These are phyloP conservation scores for Epichloe hybrida DNA, from an alignment of 2,329 filamentous ascomycete species.

Conservation along the genomic window DNA sequence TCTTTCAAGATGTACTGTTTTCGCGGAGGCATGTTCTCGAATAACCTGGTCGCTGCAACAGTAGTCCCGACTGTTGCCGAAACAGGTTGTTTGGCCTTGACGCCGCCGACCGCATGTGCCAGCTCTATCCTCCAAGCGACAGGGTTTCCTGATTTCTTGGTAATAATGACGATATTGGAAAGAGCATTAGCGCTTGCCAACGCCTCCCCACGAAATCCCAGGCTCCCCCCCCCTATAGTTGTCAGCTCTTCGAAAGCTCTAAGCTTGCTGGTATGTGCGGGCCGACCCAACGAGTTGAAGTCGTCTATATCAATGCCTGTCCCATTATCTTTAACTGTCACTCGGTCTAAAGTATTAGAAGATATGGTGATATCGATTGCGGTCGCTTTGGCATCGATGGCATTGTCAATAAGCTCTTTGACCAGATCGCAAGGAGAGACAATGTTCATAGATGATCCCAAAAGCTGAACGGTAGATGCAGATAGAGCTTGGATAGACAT, in stretches of 20 bases:
- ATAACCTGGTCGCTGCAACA: conserved; percentile 45
- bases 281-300: conserved; percentile 45
- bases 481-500: conserved; percentile 41
- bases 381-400: conserved; percentile 57
- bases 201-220: conserved; percentile 69
- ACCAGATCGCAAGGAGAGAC: conserved; percentile 47
- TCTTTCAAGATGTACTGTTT: conserved; percentile 44
- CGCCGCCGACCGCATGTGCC: conserved; percentile 17
- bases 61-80: conserved; percentile 56
- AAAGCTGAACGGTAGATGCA: conserved; percentile 33
- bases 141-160: conserved; percentile 46
- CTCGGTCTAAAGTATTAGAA: conserved; percentile 50
- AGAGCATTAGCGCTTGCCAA: conserved; percentile 52
- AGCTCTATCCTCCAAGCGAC: conserved; percentile 40
- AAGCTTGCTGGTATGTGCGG: conserved; percentile 65
- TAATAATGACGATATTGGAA: conserved; percentile 47
- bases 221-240: conserved; percentile 38
- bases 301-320: conserved; percentile 52
- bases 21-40: conserved; percentile 49
- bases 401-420: conserved; percentile 69
- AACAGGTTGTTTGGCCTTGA: conserved; percentile 16
- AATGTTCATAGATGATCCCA: conserved; percentile 49
- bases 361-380: conserved; percentile 52
- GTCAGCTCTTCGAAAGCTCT: conserved; percentile 47
- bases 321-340: conserved; percentile 65